Evolutionary conservation across 1,284 basidiomycete genomes (phyloP), one percentile per base, ranked within the genome.

Genomic region (Pholiota adiposa): DNA sequence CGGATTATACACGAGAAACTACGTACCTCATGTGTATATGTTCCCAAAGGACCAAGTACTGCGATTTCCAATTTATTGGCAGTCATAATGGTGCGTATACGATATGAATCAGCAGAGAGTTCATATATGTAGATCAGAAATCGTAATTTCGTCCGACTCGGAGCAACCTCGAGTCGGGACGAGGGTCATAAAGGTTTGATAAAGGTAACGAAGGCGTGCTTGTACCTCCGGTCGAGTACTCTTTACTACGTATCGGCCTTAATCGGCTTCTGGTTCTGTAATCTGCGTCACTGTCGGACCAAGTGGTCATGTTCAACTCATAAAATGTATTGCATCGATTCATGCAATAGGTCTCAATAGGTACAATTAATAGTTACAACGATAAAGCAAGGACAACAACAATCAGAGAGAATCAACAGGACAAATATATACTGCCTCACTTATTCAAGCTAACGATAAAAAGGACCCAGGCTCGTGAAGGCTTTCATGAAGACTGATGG

Each of bases 21-120:
- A 55, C 80, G 60, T 61, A 87, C 90, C 78, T 92, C 88, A 65
- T 93, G 90, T 49, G 90, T 84, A 70, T 90, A 92, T 36, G 90
- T 93, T 48, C 91, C 90, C 50, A 80, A 70, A 21, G 91, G 90
- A 8, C 90, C 90, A 29, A 93, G 77, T 69, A 87, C 85, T 53
- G 83, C 83, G 14, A 85, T 77, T 59, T 63, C 65, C 33, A 63
- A 53, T 53, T 60, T 61, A 49, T 61, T 58, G 29, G 63, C 54
- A 44, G 36, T 43, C 63, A 65, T 65, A 25, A 56, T 43, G 27
- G 18, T 4, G 18, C 16, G 33, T n/a, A n/a, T 56, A 19, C 49
- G 49, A 40, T 29, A 16, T 54, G 6, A 23, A 16, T 34, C 12
- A 33, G n/a, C 19, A 16, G 12, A 11, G 18, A n/a, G 29, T 21